Percentiles rank a stretch among this genome's conserved stretches.
phyloP scores from a whole-genome alignment of 2,329 filamentous ascomycete genomes.

The Ascochyta viciae-villosae region DNA sequence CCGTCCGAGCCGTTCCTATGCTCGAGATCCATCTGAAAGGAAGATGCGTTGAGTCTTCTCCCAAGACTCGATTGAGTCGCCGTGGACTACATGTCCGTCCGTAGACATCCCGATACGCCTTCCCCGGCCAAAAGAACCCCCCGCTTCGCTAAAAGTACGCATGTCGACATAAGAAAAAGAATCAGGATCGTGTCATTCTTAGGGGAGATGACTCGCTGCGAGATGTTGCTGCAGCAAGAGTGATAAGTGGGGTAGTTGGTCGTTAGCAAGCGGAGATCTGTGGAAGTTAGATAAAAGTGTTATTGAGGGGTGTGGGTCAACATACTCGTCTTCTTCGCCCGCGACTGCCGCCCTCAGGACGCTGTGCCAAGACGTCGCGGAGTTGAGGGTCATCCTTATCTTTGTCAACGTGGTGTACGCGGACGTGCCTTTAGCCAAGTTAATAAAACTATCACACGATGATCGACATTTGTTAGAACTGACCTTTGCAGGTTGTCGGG shows the following conservation, averaged over 20 bases:
- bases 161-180: neutral
- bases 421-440: constrained; percentile 74
- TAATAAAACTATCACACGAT: neutral
- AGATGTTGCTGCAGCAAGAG: neutral
- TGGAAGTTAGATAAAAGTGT: neutral
- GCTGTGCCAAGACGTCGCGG: constrained; percentile 82
- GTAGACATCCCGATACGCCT: constrained; percentile 11
- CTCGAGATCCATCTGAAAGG: neutral
- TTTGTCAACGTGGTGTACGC: constrained; percentile 89
- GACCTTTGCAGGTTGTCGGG: constrained; percentile 96
- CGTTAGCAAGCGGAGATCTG: constrained; percentile 16
- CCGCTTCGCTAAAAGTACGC: constrained; percentile 12
- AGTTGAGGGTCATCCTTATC: constrained; percentile 84
- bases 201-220: neutral
- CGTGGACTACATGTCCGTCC: constrained; percentile 1
- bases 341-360: constrained; percentile 82
- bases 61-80: neutral
- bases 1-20: constrained; percentile 6
- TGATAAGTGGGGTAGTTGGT: neutral
- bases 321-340: constrained; percentile 74
- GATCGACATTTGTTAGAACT: constrained; percentile 33
- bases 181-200: neutral
- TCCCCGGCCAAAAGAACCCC: constrained; percentile 4
- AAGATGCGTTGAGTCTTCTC: neutral
- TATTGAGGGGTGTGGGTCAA: neutral